Conservation (phyloP, 1,284 basidiomycete genomes). For the Mixia osmundae region DNA sequence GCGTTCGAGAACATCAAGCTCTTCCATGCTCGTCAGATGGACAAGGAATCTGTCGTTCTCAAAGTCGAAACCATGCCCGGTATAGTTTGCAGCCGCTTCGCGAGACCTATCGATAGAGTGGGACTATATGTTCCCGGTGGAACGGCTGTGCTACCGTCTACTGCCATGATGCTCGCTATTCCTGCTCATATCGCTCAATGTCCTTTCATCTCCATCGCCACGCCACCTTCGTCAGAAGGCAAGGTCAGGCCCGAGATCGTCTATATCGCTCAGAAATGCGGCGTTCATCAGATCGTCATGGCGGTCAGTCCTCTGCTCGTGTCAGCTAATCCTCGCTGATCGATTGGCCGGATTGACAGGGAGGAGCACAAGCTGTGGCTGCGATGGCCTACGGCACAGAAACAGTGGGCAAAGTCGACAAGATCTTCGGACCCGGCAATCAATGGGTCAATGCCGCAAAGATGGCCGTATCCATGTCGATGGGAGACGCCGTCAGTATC, state of each 20-base stretch:
- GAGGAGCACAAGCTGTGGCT: constrained; percentile 92
- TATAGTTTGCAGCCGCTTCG: constrained; percentile 80
- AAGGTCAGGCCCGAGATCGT: constrained; percentile 82
- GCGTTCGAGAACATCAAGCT: constrained; percentile 71
- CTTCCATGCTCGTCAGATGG: constrained; percentile 38
- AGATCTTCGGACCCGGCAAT: constrained; percentile 96
- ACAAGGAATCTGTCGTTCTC: constrained; percentile 34
- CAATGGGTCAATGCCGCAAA: constrained; percentile 99
- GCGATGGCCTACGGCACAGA: constrained; percentile 91
- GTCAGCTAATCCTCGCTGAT: constrained; percentile 11
- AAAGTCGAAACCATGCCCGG: constrained; percentile 94
- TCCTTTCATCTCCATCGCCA: constrained; percentile 75
- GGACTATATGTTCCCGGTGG: constrained; percentile 96
- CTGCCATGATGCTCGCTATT: constrained; percentile 92
- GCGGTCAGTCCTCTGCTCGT: constrained; percentile 26
- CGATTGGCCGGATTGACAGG: no score
- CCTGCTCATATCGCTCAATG: constrained; percentile 96
- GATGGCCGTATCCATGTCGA: constrained; percentile 56
- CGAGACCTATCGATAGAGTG: constrained; percentile 77
- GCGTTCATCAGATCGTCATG: constrained; percentile 66
- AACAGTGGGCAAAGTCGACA: constrained; percentile 95
- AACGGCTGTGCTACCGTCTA: constrained; percentile 85
- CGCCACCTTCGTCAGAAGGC: constrained; percentile 75
- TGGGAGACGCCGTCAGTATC: constrained; percentile 86
- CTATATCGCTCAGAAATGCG: constrained; percentile 72